Base-by-base conservation (phyloP, 345 rosid genomes). In the Euphorbia tirucalli region DNA sequence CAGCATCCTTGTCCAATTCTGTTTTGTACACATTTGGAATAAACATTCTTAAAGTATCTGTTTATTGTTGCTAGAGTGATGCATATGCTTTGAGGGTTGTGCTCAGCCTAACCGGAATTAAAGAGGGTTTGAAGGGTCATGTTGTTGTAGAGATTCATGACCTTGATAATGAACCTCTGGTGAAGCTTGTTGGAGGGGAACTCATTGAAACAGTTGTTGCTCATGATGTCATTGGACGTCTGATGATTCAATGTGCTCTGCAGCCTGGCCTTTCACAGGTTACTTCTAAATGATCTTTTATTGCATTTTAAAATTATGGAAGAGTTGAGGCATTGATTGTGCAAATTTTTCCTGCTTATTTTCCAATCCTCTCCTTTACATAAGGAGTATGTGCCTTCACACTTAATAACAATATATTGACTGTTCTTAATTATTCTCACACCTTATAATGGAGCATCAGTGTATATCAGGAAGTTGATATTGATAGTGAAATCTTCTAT, bases 131-230 rank as follows among this genome's bases (percentile, higher is more conserved):
- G 86, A 87, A 74, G 50, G 93, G 98, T 18, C 98, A 93, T 80
- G 95, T 93, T 75, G 98, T 90, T 31, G 95, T 90, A 31, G 98
- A 93, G 87, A 87, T 93, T 96, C 88, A 96, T 79, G 97, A 93
- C 80, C 84, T 93, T 56, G 98, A 93, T 82, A 93, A 93, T 71
- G 98, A 91, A 78, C 97, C 93, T 70, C 81, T 93, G 62, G 96
- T 93, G 75, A 93, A 89, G 88, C 97, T 91, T 86, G 98, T 93
- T 75, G 97, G 98, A 76, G 98, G 93, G 77, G 96, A 89, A 49
- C 89, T 83, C 32, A 86, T 88, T 61, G 97, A 93, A 88, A 91
- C 98, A 31, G 93, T 91, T 77, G 98, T 87, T 72, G 96, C 98
- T 5, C 97, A 93, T 84, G 98, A 91, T 84, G 98, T 93, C 81